These are phyloP conservation scores for Colletotrichum gigasporum DNA, from an alignment of 2,329 filamentous ascomycete genomes.

Conservation along the genomic window DNA sequence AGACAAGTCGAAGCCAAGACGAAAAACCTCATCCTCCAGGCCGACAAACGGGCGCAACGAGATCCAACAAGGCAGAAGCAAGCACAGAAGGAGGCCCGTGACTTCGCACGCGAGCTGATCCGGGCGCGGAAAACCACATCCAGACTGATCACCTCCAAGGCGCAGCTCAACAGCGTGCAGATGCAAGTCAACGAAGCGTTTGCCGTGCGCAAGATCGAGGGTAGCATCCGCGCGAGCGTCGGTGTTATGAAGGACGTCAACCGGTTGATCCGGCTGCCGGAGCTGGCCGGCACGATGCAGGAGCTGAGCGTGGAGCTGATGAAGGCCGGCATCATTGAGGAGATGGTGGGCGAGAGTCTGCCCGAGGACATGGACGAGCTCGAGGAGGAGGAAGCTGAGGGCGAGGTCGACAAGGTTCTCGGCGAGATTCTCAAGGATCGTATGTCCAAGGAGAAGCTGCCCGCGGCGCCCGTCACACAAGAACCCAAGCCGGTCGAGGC, in stretches of 20 bases:
- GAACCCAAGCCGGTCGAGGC: constrained; percentile 62
- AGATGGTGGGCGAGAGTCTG: constrained; percentile 90
- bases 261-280: constrained; percentile 81
- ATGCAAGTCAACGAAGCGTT: constrained; percentile 99
- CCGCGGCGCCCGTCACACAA: constrained; percentile 62
- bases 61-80: constrained; percentile 83
- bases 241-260: constrained; percentile 99
- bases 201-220: constrained; percentile 94
- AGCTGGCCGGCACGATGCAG: constrained; percentile 88
- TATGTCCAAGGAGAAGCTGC: constrained; percentile 69
- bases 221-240: constrained; percentile 84
- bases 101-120: constrained; percentile 89
- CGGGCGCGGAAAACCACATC: constrained; percentile 79
- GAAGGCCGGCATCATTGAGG: constrained; percentile 96
- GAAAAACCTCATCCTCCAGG: constrained; percentile 83
- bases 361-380: constrained; percentile 78
- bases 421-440: constrained; percentile 89
- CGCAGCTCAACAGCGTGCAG: constrained; percentile 90
- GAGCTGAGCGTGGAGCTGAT: constrained; percentile 88
- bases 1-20: constrained; percentile 85
- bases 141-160: constrained; percentile 85
- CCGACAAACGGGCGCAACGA: constrained; percentile 81
- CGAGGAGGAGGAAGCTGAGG: constrained; percentile 76
- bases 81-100: constrained; percentile 83
- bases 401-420: constrained; percentile 91